Evolutionary conservation across 2,329 filamentous ascomycete genomes (phyloP).

Genomic region (Sporothrix euskadiensis): DNA sequence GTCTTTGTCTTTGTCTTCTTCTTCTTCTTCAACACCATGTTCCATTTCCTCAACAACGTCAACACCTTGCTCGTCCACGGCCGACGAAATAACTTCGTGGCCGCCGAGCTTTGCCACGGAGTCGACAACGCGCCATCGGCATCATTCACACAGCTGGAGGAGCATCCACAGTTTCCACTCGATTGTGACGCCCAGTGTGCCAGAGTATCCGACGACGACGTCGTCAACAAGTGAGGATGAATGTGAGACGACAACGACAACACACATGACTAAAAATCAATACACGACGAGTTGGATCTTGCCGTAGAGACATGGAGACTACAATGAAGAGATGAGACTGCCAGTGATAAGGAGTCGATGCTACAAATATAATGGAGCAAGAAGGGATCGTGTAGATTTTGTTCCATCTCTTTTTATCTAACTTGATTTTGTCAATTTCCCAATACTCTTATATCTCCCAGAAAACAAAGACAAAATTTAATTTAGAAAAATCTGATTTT

Average conservation of each 20-base stretch:
- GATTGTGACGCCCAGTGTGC: neutral
- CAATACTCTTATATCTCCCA: too few relatives aligned
- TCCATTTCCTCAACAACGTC: neutral
- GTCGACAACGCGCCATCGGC: neutral
- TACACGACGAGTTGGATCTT: neutral
- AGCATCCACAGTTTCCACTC: conserved; percentile 6
- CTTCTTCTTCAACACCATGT: neutral
- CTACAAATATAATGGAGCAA: too few relatives aligned
- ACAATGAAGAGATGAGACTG: neutral
- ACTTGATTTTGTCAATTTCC: too few relatives aligned
- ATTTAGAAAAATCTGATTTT: too few relatives aligned
- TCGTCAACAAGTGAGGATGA: neutral
- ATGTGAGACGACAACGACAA: neutral
- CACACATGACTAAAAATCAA: neutral
- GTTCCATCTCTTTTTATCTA: too few relatives aligned
- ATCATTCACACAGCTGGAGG: neutral
- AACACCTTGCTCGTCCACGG: neutral
- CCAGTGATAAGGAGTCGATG: too few relatives aligned
- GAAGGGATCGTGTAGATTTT: too few relatives aligned
- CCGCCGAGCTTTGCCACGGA: neutral
- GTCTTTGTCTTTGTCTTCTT: neutral
- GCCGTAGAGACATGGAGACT: neutral
- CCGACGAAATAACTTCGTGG: conserved; percentile 1
- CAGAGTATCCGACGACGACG: neutral
- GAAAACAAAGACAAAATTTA: too few relatives aligned